phyloP scores from a whole-genome alignment of 306 rosid species.

The Canavalia gladiata region DNA sequence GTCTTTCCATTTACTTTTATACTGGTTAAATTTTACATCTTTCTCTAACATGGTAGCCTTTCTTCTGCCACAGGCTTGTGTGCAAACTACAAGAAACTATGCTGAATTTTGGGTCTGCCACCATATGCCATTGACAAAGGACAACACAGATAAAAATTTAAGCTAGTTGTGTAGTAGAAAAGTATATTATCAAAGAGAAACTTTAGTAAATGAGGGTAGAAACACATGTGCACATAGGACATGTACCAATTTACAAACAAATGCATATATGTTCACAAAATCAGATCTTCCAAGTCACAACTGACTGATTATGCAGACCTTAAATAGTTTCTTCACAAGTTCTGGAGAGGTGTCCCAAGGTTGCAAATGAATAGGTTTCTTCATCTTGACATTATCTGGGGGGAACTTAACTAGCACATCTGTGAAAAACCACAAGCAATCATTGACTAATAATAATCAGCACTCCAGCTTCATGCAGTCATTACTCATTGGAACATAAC shows the following conservation, averaged over 20 bases:
- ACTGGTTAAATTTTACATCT: slow-evolving; percentile 15
- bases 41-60: slow-evolving; percentile 9
- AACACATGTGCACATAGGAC: slow-evolving; percentile 11
- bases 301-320: slow-evolving; percentile 65
- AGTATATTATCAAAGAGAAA: background rate
- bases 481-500: slow-evolving; percentile 34
- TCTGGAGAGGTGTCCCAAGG: slow-evolving; percentile 93
- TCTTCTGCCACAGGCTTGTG: background rate
- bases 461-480: slow-evolving; percentile 36
- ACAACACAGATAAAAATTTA: background rate
- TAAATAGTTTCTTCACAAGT: slow-evolving; percentile 85
- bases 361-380: slow-evolving; percentile 81
- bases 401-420: slow-evolving; percentile 87
- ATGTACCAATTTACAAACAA: background rate
- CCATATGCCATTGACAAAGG: slow-evolving; percentile 17
- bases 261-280: slow-evolving; percentile 6
- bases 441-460: slow-evolving; percentile 41
- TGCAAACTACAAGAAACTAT: slow-evolving; percentile 1
- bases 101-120: background rate
- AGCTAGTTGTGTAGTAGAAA: background rate
- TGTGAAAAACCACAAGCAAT: slow-evolving; percentile 51
- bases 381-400: slow-evolving; percentile 87
- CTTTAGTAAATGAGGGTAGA: background rate
- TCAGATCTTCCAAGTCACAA: slow-evolving; percentile 30
- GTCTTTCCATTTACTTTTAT: slow-evolving; percentile 23